Evolutionary conservation across 108 stramenopile genomes (phyloP).

Genomic region (Aurantiochytrium sp.): DNA sequence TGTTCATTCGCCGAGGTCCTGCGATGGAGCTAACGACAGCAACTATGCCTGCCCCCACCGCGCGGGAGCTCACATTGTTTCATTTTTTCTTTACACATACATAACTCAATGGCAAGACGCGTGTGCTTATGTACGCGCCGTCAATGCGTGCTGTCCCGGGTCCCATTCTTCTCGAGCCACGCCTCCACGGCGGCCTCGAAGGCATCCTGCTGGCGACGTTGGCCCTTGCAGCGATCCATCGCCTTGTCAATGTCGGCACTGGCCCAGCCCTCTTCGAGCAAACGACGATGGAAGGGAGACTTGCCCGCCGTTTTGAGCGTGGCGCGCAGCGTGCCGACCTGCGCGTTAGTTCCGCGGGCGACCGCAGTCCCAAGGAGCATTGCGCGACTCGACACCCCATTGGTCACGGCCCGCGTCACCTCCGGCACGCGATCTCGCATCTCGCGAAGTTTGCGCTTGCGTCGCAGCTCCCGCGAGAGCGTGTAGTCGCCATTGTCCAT

Average conservation of each 20-base stretch:
- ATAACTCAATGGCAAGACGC: too few relatives aligned
- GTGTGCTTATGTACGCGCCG: too few relatives aligned
- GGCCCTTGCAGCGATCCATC: conserved; percentile 24
- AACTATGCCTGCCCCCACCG: too few relatives aligned
- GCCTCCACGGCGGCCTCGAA: conserved; percentile 1
- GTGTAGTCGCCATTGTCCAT: background rate
- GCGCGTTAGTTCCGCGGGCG: background rate
- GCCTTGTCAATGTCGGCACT: background rate
- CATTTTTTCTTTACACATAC: too few relatives aligned
- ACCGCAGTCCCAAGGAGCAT: background rate
- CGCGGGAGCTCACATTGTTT: too few relatives aligned
- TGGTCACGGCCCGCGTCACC: background rate
- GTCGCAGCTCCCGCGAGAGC: background rate
- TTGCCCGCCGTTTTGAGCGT: background rate
- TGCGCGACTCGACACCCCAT: background rate
- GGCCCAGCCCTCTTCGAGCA: background rate
- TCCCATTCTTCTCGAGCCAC: background rate
- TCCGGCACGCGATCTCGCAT: background rate
- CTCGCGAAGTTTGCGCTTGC: background rate
- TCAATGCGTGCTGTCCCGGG: background rate
- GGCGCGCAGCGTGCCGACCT: background rate
- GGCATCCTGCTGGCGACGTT: background rate
- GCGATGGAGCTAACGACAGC: too few relatives aligned
- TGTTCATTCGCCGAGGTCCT: too few relatives aligned
- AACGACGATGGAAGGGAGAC: background rate